phyloP scores from a whole-genome alignment of 352 stramenopile genomes.

The Phytopythium oedochilum region DNA sequence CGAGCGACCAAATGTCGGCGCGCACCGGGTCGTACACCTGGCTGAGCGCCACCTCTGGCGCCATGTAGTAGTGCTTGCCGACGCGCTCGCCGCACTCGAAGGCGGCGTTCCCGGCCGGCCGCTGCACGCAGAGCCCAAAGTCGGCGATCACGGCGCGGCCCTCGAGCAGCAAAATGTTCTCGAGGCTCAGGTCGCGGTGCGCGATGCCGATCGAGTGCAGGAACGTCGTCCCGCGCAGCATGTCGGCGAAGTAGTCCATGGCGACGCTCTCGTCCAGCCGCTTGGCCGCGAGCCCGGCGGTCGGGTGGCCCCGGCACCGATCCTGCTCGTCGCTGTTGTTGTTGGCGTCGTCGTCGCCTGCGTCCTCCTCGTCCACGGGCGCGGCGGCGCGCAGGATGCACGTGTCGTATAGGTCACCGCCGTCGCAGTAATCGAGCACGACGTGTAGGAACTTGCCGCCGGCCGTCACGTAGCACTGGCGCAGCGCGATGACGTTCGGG shows the following conservation, averaged over 20 bases:
- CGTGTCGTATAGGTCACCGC: constrained; percentile 64
- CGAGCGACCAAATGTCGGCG: constrained; percentile 92
- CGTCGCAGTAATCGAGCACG: constrained; percentile 76
- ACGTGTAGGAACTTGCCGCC: constrained; percentile 44
- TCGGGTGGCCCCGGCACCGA: constrained; percentile 1
- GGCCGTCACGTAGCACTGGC: constrained; percentile 58
- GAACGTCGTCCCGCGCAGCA: constrained; percentile 59
- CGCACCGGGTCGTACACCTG: constrained; percentile 89
- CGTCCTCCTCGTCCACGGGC: constrained; percentile 1
- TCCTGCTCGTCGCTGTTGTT: constrained; percentile 1
- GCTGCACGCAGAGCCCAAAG: constrained; percentile 67
- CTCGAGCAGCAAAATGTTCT: constrained; percentile 93
- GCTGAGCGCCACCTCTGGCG: constrained; percentile 88
- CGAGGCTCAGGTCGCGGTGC: constrained; percentile 95
- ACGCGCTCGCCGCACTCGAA: constrained; percentile 58
- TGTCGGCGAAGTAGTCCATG: constrained; percentile 58
- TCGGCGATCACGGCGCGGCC: constrained; percentile 58
- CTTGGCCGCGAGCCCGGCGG: constrained; percentile 9
- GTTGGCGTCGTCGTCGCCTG: not conserved
- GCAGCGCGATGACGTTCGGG: constrained; percentile 68
- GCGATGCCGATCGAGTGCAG: constrained; percentile 68
- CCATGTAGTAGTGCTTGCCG: constrained; percentile 97
- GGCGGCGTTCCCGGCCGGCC: constrained; percentile 34
- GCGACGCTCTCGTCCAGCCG: constrained; percentile 39
- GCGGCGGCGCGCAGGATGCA: constrained; percentile 40